Base-by-base conservation (phyloP, 2,329 filamentous ascomycete genomes). In the Hymenoscyphus infarciens region DNA sequence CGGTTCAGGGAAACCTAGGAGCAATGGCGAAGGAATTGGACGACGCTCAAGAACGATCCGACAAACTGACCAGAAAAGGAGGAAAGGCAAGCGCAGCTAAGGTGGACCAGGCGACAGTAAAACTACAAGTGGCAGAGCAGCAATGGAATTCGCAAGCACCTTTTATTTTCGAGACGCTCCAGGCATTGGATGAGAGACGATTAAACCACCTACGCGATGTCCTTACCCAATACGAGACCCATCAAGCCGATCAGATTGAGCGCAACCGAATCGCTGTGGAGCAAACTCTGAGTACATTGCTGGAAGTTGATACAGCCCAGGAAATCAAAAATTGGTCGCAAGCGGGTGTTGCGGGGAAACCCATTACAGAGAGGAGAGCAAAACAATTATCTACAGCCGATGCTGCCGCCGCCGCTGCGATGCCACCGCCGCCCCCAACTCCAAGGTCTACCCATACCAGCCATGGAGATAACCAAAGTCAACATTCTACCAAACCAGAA, bases 131-230 rank as follows among this genome's bases (percentile, higher is more conserved):
- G 64, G 89, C 92, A n/a, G 85, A 82, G 54, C 84, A 88, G 68
- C 90, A 96, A 74, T 99, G 95, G 95, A 88, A 97, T 61, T 92
- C 92, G 0, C 92, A 97, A 75, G 92, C 95, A 15, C 95, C 95
- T 1, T 98, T 91, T 76, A 89, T 97, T 64, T 97, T 96, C 73
- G 95, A 99, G 77, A 90, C 88, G 64, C 84, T 99, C 29, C 95
- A 99, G 75, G 89, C 91, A 5, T 80, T 96, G 35, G 95, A 99
- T 73, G 95, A 99, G 78, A 88, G 85, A 70, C 87, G 95, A 61
- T 81, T 96, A 68, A 97, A 97, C 75, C 89, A 96, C 72, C 81
- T 99, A 63, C 89, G 94, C 65, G 94, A 98, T 76, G 85, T 91
- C 49, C 83, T 99, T 64, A 98, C 95, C 0, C 93, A 97, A 72